Conservation (phyloP, 2,329 filamentous ascomycete genomes). For the Mycosphaerella arachidis region DNA sequence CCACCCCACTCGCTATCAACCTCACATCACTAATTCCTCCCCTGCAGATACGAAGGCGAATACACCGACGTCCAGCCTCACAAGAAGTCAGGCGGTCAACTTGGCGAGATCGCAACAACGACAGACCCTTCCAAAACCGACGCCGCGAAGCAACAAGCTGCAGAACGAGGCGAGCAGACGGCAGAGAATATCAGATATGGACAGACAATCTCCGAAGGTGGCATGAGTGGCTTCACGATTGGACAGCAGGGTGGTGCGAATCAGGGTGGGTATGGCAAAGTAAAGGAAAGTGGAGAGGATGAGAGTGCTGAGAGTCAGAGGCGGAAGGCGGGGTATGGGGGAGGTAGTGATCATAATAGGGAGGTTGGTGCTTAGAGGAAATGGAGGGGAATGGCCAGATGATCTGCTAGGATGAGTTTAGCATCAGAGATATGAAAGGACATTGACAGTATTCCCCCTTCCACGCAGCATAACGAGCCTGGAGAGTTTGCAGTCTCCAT, state of each 20-base stretch:
- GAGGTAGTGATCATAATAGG: constrained; percentile 20
- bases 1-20: background rate
- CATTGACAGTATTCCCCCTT: too few relatives aligned
- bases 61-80: constrained; percentile 48
- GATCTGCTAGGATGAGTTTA: too few relatives aligned
- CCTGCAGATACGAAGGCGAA: constrained; percentile 54
- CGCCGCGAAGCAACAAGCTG: constrained; percentile 31
- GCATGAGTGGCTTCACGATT: constrained; percentile 51
- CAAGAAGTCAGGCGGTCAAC: constrained; percentile 53
- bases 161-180: constrained; percentile 40
- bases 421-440: too few relatives aligned
- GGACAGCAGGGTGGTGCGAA: constrained; percentile 34
- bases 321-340: constrained; percentile 40
- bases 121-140: constrained; percentile 32
- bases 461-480: too few relatives aligned
- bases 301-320: constrained; percentile 36
- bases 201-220: constrained; percentile 53
- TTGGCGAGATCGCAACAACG: constrained; percentile 38
- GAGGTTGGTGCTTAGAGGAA: constrained; percentile 44
- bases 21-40: background rate
- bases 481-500: too few relatives aligned
- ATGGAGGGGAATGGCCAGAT: too few relatives aligned
- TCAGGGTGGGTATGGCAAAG: constrained; percentile 34
- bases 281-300: constrained; percentile 23
- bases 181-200: constrained; percentile 54